These are phyloP conservation scores for Aristolochia contorta DNA, from an alignment of 164 flowering plant genomes.

Conservation along the genomic window DNA sequence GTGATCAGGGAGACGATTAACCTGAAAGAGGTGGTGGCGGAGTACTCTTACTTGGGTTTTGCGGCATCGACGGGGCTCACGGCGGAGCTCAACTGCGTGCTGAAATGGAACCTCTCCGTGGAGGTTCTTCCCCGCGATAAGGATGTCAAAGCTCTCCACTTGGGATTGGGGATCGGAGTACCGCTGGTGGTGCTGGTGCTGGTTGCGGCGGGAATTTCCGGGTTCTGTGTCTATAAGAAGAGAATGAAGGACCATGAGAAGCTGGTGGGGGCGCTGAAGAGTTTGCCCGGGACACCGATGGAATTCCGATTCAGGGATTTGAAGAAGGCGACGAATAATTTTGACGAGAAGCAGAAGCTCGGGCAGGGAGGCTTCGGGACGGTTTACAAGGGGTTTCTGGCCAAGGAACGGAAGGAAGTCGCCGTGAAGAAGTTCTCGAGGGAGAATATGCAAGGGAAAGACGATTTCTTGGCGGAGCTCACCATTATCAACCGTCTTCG, in stretches of 20 bases:
- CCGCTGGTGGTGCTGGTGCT: slow-evolving; percentile 11
- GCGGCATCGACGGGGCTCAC: slow-evolving; percentile 48
- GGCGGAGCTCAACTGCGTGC: slow-evolving; percentile 44
- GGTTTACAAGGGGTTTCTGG: slow-evolving; percentile 49
- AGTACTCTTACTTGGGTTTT: slow-evolving; percentile 53
- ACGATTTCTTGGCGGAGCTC: slow-evolving; percentile 69
- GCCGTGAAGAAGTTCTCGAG: slow-evolving; percentile 72
- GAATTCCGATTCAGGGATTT: slow-evolving; percentile 46
- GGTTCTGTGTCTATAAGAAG: slow-evolving; percentile 14
- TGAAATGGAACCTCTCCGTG: slow-evolving; percentile 42
- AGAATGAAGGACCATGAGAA: slow-evolving; percentile 9
- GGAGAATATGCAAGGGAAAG: slow-evolving; percentile 44
- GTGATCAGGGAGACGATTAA: slow-evolving; percentile 22
- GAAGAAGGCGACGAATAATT: slow-evolving; percentile 59
- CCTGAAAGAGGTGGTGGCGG: slow-evolving; percentile 17
- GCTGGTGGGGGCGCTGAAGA: slow-evolving; percentile 29
- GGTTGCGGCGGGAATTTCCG: not conserved
- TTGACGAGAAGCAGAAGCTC: slow-evolving; percentile 37
- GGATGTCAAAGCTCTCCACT: slow-evolving; percentile 3
- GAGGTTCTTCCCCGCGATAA: slow-evolving; percentile 15
- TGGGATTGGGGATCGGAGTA: slow-evolving; percentile 23
- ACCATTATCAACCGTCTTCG: slow-evolving; percentile 65
- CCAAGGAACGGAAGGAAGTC: slow-evolving; percentile 24
- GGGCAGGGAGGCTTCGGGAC: slow-evolving; percentile 78
- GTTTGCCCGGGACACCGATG: slow-evolving; percentile 50